These are phyloP conservation scores for Kitagawia praeruptora DNA, from an alignment of 129 eudicot species.

Conservation along the genomic window DNA sequence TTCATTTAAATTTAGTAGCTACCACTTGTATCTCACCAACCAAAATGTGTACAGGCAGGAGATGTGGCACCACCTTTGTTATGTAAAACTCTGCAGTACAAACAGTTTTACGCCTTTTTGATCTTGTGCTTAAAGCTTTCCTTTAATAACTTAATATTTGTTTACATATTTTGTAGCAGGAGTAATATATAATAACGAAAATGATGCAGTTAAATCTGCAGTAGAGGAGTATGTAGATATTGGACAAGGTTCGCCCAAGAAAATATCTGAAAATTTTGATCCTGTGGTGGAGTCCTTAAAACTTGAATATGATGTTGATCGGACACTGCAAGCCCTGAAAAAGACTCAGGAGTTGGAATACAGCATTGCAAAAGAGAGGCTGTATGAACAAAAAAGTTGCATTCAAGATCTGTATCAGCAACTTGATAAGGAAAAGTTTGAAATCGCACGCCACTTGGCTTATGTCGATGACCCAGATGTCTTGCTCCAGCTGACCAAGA, in stretches of 20 bases:
- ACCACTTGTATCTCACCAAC: not conserved
- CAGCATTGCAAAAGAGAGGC: conserved; percentile 39
- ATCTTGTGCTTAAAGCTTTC: not conserved
- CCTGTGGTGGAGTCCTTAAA: conserved; percentile 35
- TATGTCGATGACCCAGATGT: conserved; percentile 26
- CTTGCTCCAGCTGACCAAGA: conserved; percentile 31
- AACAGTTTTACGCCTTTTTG: not conserved
- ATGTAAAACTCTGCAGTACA: not conserved
- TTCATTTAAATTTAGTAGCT: not conserved
- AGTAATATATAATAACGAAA: conserved; percentile 22
- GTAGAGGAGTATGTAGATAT: conserved; percentile 12
- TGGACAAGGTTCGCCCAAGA: conserved; percentile 17
- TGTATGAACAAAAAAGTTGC: conserved; percentile 47
- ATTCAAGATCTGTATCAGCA: conserved; percentile 47
- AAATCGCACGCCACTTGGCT: conserved; percentile 33
- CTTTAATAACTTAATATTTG: not conserved
- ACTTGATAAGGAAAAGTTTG: conserved; percentile 41
- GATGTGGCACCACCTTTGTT: not conserved
- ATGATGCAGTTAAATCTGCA: conserved; percentile 16
- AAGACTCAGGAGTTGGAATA: conserved; percentile 58
- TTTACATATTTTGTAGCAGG: conserved; percentile 15
- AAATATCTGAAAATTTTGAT: conserved; percentile 29
- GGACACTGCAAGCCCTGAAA: conserved; percentile 36
- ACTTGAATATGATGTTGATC: conserved; percentile 53
- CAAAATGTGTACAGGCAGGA: not conserved